Evolutionary conservation across 108 stramenopile genomes (phyloP), one percentile per base, ranked within the genome.

Genomic region (Thalassiosira profunda): DNA sequence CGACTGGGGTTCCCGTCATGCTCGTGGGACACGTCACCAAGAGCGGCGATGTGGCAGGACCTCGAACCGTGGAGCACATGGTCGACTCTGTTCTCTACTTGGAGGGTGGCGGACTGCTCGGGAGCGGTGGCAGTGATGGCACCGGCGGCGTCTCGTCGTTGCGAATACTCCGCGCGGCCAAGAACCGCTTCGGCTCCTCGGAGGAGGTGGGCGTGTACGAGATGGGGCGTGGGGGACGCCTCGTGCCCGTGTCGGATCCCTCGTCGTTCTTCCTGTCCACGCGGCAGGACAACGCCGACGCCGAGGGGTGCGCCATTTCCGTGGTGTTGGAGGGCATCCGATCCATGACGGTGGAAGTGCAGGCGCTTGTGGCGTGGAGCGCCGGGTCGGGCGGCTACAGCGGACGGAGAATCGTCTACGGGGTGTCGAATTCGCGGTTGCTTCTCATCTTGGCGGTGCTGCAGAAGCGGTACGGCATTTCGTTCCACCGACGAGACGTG

Each of bases 1-100:
- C 91, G 18, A 91, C 91, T 6, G 82, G 84, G 6, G 87, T 96
- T 15, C 93, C 97, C 0, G 89, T 98, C 23, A 47, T 98, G 10
- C 70, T 96, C 34, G 91, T 97, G 20, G 98, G 98, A 31, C 98
- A 98, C 61, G 96, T 98, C 8, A 98, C 96, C 25, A 98, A 98
- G 67, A 61, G 61, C 41, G 97, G 97, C 14, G 90, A 90, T 72
- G 92, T 98, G 4, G 98, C 97, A 1, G 98, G 98, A 5, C 98
- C 98, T 1, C 81, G 92, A 29, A 95, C 94, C 20, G 93, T 98
- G 28, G 98, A 98, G 69, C 98, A 98, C 80, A 95, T 97, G 95
- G 98, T 98, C 0, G 98, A 98, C 77, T 84, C 89, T 21, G 96
- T 98, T 24, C 57, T 97, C 20, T 96, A 93, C 55, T 58, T 98